These are phyloP conservation scores for Bocquillonia castaneifolia DNA, from an alignment of 441 rosid species.

Conservation along the genomic window DNA sequence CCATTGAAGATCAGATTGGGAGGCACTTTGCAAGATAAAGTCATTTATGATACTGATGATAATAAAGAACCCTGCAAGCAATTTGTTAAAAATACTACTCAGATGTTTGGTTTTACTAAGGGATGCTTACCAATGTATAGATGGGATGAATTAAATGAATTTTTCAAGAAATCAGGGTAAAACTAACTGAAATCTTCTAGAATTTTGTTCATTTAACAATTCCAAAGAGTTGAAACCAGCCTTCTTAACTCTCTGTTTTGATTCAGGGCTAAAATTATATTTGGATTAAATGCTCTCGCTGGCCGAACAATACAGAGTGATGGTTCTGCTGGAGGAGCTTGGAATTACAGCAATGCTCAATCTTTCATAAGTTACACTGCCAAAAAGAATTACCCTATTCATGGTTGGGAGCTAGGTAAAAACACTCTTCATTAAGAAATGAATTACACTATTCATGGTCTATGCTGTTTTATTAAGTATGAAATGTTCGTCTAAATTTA, in stretches of 20 bases:
- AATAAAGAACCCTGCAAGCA: conserved; percentile 50
- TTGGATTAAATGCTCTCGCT: conserved; percentile 75
- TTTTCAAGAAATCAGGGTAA: conserved; percentile 71
- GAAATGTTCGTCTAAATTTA: not conserved
- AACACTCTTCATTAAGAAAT: not conserved
- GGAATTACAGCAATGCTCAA: conserved; percentile 78
- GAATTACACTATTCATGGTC: too few species aligned
- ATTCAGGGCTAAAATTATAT: conserved; percentile 69
- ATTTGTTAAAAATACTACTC: conserved; percentile 47
- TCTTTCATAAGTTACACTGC: conserved; percentile 63
- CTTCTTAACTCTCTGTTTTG: not conserved
- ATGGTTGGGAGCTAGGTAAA: conserved; percentile 95
- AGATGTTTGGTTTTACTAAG: conserved; percentile 66
- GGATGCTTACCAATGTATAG: conserved; percentile 77
- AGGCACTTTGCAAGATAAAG: conserved; percentile 85
- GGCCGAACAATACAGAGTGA: conserved; percentile 44
- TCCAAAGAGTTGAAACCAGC: not conserved
- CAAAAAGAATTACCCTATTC: conserved; percentile 47
- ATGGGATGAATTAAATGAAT: conserved; percentile 83
- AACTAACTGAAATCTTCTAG: not conserved
- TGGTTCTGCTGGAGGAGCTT: conserved; percentile 65
- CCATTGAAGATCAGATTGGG: conserved; percentile 92
- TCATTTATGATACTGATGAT: conserved; percentile 59
- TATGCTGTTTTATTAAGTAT: not conserved
- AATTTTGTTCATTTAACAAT: not conserved